phyloP scores from a whole-genome alignment of 2,329 filamentous ascomycete species.

The Trichoderma sp. region DNA sequence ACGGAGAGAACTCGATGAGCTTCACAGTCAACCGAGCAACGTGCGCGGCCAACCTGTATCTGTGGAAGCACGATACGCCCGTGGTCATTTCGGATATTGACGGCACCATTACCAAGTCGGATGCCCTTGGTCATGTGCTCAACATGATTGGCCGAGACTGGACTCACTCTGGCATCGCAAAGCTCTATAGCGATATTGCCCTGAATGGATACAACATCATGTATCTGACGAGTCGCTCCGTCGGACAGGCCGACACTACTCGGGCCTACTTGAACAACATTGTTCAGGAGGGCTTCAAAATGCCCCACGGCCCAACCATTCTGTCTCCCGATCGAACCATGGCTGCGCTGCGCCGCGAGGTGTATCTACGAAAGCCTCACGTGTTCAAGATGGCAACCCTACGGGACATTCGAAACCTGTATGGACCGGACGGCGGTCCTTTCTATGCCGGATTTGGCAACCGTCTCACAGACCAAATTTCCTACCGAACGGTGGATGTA shows the following conservation, averaged over 20 bases:
- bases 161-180: conserved; percentile 95
- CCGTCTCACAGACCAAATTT: conserved; percentile 90
- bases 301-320: conserved; percentile 90
- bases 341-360: conserved; percentile 83
- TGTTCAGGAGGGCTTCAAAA: conserved; percentile 76
- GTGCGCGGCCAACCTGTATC: conserved; percentile 87
- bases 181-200: conserved; percentile 92
- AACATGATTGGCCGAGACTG: conserved; percentile 97
- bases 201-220: conserved; percentile 98
- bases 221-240: conserved; percentile 91
- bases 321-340: conserved; percentile 93
- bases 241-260: conserved; percentile 89
- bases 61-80: conserved; percentile 87
- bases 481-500: conserved; percentile 93
- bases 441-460: conserved; percentile 99
- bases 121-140: conserved; percentile 87
- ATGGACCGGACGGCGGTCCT: conserved; percentile 71
- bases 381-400: conserved; percentile 99
- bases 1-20: conserved; percentile 88
- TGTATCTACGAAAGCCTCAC: conserved; percentile 94
- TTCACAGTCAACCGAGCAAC: conserved; percentile 96
- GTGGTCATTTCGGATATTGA: conserved; percentile 99
- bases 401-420: conserved; percentile 87
- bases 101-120: conserved; percentile 97
- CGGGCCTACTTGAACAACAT: conserved; percentile 87